Conservation (phyloP, 106 monocot genomes). For the Dendrobium catenatum region DNA sequence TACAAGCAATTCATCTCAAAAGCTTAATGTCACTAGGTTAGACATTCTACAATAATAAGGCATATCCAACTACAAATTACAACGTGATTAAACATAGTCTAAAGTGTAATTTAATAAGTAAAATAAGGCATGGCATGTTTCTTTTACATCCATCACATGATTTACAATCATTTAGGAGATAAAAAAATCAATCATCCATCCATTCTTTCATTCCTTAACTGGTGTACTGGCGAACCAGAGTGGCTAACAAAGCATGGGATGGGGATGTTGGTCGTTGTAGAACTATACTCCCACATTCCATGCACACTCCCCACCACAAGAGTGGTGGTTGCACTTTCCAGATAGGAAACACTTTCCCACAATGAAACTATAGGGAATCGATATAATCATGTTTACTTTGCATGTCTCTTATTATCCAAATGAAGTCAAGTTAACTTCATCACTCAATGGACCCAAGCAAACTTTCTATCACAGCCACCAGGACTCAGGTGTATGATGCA, state of each 20-base stretch:
- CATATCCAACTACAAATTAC: no score
- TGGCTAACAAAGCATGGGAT: not conserved
- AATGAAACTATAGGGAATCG: not conserved
- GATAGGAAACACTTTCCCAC: not conserved
- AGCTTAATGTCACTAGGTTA: no score
- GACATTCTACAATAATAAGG: no score
- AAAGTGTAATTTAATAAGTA: no score
- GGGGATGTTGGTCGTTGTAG: not conserved
- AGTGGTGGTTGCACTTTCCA: not conserved
- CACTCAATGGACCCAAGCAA: not conserved
- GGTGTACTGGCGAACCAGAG: not conserved
- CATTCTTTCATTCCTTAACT: not conserved
- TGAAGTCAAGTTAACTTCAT: not conserved
- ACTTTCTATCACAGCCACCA: not conserved
- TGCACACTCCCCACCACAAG: not conserved
- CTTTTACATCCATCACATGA: not conserved
- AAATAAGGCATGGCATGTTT: no score
- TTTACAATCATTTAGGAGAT: not conserved
- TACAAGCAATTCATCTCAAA: not conserved
- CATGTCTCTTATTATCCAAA: not conserved
- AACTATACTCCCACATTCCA: not conserved
- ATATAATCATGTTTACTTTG: not conserved
- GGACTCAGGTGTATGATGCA: not conserved
- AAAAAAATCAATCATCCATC: not conserved
- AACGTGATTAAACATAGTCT: no score